These are phyloP conservation scores for Cinnamomum chago DNA, from an alignment of 164 flowering plant genomes.

Conservation along the genomic window DNA sequence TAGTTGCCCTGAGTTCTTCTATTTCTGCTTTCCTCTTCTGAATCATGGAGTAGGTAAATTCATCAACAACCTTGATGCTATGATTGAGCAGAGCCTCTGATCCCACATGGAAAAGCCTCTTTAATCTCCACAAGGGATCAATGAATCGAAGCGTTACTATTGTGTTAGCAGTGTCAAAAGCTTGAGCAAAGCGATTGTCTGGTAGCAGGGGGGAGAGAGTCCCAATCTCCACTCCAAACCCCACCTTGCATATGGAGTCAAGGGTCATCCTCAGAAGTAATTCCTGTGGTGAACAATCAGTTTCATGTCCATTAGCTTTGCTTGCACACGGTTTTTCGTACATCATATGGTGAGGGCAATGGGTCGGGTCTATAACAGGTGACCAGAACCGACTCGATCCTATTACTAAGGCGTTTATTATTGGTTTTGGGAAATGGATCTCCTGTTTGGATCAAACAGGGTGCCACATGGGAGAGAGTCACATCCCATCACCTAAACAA, in stretches of 20 bases:
- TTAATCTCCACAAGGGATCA: constrained; percentile 83
- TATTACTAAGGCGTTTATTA: too few relatives aligned
- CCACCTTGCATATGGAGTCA: constrained; percentile 94
- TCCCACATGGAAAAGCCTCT: constrained; percentile 60
- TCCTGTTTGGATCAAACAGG: too few relatives aligned
- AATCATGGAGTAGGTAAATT: constrained; percentile 80
- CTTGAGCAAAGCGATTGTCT: constrained; percentile 62
- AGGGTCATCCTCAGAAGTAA: constrained; percentile 93
- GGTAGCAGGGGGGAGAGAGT: constrained; percentile 69
- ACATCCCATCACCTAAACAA: too few relatives aligned
- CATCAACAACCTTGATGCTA: constrained; percentile 68
- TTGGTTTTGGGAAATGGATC: too few relatives aligned
- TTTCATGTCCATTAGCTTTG: not conserved
- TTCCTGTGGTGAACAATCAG: constrained; percentile 37
- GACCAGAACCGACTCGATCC: too few relatives aligned
- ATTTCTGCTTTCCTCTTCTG: constrained; percentile 66
- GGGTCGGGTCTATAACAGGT: too few relatives aligned
- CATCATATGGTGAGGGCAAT: too few relatives aligned
- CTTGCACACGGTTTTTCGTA: too few relatives aligned
- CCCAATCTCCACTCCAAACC: constrained; percentile 92
- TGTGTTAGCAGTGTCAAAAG: constrained; percentile 83
- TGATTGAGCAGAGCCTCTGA: constrained; percentile 77
- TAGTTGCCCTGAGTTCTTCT: constrained; percentile 30
- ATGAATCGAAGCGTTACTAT: constrained; percentile 80
- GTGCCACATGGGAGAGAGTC: too few relatives aligned